Evolutionary conservation across 176 grass and related monocot genomes (phyloP), one percentile per base, ranked within the genome.

Genomic region (Ensete glaucum): DNA sequence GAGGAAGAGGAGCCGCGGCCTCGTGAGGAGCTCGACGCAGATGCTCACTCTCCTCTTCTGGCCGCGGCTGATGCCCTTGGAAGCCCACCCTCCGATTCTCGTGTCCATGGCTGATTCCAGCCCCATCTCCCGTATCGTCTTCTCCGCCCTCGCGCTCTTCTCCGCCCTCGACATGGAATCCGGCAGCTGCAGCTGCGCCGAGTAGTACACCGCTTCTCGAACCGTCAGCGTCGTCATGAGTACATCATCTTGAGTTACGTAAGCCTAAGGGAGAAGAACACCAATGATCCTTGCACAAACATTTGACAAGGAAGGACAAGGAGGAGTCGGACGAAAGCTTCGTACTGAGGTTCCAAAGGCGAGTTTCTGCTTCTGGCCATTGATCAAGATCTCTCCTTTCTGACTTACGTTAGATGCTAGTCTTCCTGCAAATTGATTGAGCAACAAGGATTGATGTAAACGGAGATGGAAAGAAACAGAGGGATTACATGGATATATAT

Each of bases 41-140:
- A 86, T 90, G 81, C 84, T 90, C 6, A 86, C 65, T 9, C 84
- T 75, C 78, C 80, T 78, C 69, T 50, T 81, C 52, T 89, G 81
- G 26, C 87, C 87, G 5, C 83, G 83, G 69, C 87, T 89, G 73
- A 89, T 86, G 14, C 88, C 88, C 72, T 86, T 86, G 24, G 17
- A 67, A 0, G 69, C 58, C 49, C 84, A 77, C 1, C 88, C 84
- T 22, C 88, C 88, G 22, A 90, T 82, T 59, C 76, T 68, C 1
- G 81, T 87, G 15, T 90, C 72, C 72, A 73, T 12, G 0, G 84
- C 24, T 10, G 71, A 55, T 9, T 22, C 25, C 9, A 87, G 72
- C 2, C 88, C 88, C 88, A 90, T 90, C 79, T 90, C 84, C 1
- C 60, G 52, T 12, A 87, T 78, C 1, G 84, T 83, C 1, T 52